phyloP scores from a whole-genome alignment of 805 yeast species.

The Spathaspora hagerdaliae region DNA sequence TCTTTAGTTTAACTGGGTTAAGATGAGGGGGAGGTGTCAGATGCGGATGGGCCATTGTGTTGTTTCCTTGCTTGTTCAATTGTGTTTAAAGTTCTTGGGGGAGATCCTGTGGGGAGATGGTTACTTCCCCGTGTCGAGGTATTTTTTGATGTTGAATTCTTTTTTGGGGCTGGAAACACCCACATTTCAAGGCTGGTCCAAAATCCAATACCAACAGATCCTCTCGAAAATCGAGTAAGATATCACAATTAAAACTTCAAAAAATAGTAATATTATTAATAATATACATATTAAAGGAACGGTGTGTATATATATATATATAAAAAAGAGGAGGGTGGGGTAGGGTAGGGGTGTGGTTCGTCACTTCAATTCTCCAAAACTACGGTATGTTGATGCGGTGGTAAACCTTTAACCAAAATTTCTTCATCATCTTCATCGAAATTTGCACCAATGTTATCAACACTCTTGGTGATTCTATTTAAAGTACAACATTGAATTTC shows the following conservation, averaged over 20 bases:
- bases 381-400: conserved; percentile 38
- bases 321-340: not conserved
- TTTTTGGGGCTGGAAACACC: too few relatives aligned
- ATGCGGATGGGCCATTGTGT: not conserved
- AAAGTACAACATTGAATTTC: conserved; percentile 61
- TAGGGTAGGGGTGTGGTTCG: not conserved
- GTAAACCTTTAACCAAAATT: conserved; percentile 30
- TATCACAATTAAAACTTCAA: too few relatives aligned
- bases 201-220: too few relatives aligned
- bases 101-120: too few relatives aligned
- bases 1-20: conserved; percentile 33
- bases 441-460: conserved; percentile 17
- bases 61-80: not conserved
- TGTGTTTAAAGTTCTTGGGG: not conserved
- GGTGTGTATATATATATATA: too few relatives aligned
- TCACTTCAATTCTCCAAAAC: conserved; percentile 16
- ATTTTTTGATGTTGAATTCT: too few relatives aligned
- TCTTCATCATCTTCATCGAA: conserved; percentile 37
- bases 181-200: too few relatives aligned
- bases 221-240: too few relatives aligned
- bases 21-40: conserved; percentile 19
- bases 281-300: too few relatives aligned
- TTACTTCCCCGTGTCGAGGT: too few relatives aligned
- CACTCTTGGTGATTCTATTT: conserved; percentile 16
- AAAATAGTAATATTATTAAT: too few relatives aligned